Evolutionary conservation across 1,284 basidiomycete genomes (phyloP).

Genomic region (Tilletiopsis washingtonensis): DNA sequence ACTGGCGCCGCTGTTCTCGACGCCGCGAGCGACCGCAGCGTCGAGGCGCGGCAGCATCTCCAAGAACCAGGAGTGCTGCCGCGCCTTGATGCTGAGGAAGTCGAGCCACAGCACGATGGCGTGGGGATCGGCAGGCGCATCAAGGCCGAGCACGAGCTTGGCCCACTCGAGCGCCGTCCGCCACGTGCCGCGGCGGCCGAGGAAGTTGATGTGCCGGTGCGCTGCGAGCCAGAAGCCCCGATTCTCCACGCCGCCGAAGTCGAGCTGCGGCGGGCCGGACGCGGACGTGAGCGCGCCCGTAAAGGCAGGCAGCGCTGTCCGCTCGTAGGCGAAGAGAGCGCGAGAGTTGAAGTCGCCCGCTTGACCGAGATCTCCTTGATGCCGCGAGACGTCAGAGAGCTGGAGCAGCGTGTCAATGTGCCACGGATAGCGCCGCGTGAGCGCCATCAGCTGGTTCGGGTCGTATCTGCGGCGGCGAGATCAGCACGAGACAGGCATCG

Average conservation of each 20-base stretch:
- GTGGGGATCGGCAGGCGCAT: constrained; percentile 30
- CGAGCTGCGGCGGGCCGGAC: constrained; percentile 31
- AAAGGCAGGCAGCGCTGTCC: constrained; percentile 32
- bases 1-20: constrained; percentile 12
- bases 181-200: constrained; percentile 43
- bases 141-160: constrained; percentile 37
- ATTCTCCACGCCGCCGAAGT: constrained; percentile 40
- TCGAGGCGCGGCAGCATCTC: constrained; percentile 26
- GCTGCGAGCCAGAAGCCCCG: constrained; percentile 41
- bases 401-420: constrained; percentile 45
- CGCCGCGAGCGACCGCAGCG: constrained; percentile 8
- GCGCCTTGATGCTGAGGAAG: constrained; percentile 41
- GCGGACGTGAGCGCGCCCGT: constrained; percentile 29
- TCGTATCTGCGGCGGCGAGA: constrained; percentile 16
- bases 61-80: constrained; percentile 37
- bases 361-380: constrained; percentile 44
- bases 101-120: constrained; percentile 44
- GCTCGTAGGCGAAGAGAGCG: constrained; percentile 42
- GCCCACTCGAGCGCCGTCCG: constrained; percentile 44
- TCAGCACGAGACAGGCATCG: neutral
- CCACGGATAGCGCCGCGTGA: constrained; percentile 41
- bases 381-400: constrained; percentile 37
- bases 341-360: constrained; percentile 41
- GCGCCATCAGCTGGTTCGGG: constrained; percentile 31
- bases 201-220: constrained; percentile 38